Evolutionary conservation across 2,329 filamentous ascomycete species (phyloP), one percentile per base, ranked within the genome.

Genomic region (Aspergillus hortae): DNA sequence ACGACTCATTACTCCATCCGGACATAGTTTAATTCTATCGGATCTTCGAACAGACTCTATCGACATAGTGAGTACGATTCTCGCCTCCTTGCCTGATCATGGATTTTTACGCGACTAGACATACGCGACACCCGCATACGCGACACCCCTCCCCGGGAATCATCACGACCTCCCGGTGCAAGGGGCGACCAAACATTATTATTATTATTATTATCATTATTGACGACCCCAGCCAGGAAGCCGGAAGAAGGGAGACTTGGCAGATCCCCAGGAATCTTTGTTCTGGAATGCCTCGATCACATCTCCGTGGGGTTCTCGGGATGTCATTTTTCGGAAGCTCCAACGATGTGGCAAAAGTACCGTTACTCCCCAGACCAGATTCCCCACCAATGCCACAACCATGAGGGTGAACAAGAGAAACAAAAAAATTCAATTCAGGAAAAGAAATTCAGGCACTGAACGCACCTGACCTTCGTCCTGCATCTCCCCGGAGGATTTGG

Each of bases 271-370:
- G 42, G 47, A 36, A 48, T 53, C 47, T 45, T 44, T 40, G 33
- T 33, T 30, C 45, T 53, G 48, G 51, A 50, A 56, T 56, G 51
- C 41, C n/a, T 32, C 9, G 51, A 51, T 43, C 45, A 17, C 14
- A 42, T 42, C 17, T 53, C 47, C 47, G 40, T 43, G 42, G 43
- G 10, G 36, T 40, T 44, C 42, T 41, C 48, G 51, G 51, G 41
- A 48, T 56, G 48, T 56, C 54, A 53, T 48, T 53, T 42, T 53
- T 53, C 44, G 51, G 54, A 56, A 53, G 51, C 51, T 44, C 45
- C 47, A 41, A 35, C 14, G 15, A 48, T 48, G 46, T 46, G 41
- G 48, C 51, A 51, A 56, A 56, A 54, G 53, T 51, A 50, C 50
- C 41, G n/a, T 11, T 12, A 33, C 38, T 52, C 23, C 35, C 35